A percentile compares a stretch with the other conserved stretches of the same genome.
phyloP scores from a whole-genome alignment of 2,329 filamentous ascomycete species.

The Diaporthe vexans region DNA sequence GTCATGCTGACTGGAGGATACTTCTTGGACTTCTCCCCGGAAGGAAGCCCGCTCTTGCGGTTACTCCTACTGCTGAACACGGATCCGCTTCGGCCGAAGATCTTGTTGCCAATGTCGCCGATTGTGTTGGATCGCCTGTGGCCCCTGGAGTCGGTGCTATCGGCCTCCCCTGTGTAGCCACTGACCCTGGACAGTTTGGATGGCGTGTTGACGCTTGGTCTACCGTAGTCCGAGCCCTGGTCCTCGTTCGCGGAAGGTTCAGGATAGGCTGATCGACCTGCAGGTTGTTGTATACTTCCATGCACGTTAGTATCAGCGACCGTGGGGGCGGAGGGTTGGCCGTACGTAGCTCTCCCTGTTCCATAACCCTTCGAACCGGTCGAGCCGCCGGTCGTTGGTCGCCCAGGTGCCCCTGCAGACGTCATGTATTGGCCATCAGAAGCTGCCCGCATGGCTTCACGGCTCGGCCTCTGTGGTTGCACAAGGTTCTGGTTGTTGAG shows the following conservation, averaged over 20 bases:
- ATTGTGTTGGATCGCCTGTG: constrained; percentile 83
- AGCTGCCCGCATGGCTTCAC: constrained; percentile 65
- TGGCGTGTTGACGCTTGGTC: constrained; percentile 72
- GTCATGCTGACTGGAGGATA: constrained; percentile 96
- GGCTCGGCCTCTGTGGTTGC: constrained; percentile 62
- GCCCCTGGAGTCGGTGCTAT: constrained; percentile 61
- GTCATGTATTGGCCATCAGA: constrained; percentile 69
- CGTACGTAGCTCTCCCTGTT: constrained; percentile 79
- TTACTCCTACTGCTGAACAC: constrained; percentile 75
- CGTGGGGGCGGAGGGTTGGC: constrained; percentile 87
- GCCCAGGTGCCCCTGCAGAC: constrained; percentile 61
- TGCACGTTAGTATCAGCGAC: constrained; percentile 91
- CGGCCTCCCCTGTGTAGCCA: constrained; percentile 70
- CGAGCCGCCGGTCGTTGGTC: constrained; percentile 86
- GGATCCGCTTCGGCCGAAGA: constrained; percentile 87
- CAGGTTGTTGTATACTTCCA: constrained; percentile 88
- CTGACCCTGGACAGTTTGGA: constrained; percentile 71
- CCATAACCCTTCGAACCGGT: constrained; percentile 73
- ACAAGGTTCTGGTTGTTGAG: constrained; percentile 57
- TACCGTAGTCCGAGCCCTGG: constrained; percentile 65
- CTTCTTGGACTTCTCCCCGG: constrained; percentile 74
- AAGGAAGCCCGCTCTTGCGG: constrained; percentile 60
- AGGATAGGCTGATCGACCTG: constrained; percentile 75
- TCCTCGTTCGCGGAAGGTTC: constrained; percentile 54
- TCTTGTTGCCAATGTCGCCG: constrained; percentile 84